These are phyloP conservation scores for Colletotrichum godetiae DNA, from an alignment of 2,329 filamentous ascomycete genomes.

Conservation along the genomic window DNA sequence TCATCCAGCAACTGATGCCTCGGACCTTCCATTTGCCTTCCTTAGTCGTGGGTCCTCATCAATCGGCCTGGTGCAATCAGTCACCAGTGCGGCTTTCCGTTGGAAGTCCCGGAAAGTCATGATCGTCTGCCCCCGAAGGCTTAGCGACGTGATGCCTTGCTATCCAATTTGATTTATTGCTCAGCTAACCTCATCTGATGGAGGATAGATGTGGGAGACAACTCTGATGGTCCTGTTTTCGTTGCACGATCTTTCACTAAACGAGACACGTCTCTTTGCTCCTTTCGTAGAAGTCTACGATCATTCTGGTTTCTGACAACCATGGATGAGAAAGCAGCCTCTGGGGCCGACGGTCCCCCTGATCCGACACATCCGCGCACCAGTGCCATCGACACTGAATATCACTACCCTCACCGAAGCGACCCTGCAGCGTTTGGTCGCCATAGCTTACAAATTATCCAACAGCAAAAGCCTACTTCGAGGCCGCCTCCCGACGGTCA, in stretches of 20 bases:
- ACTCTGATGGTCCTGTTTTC: not conserved
- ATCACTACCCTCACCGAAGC: not conserved
- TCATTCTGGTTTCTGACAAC: fast-evolving
- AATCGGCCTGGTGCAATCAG: not conserved
- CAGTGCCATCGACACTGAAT: not conserved
- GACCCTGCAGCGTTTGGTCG: slow-evolving; percentile 13
- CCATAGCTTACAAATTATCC: slow-evolving; percentile 26
- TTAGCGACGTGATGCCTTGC: slow-evolving; percentile 8
- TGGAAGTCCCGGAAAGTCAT: not conserved
- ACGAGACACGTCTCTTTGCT: no score
- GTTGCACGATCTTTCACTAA: not conserved
- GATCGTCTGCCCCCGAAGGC: slow-evolving; percentile 6
- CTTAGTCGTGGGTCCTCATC: not conserved
- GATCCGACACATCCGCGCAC: slow-evolving; percentile 7
- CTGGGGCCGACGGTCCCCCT: not conserved
- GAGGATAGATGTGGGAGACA: not conserved
- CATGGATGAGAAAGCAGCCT: slow-evolving; percentile 17
- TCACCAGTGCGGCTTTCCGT: not conserved
- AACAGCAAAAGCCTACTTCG: not conserved
- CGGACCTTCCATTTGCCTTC: not conserved
- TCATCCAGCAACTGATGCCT: not conserved
- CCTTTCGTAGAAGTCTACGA: not conserved
- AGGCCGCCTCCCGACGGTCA: not conserved
- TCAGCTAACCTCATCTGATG: not conserved
- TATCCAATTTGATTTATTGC: not conserved